A percentile compares a stretch with the other conserved stretches of the same genome.
Evolutionary conservation across 148 eudicot species (phyloP).

Genomic region (Polygonum maritimum): DNA sequence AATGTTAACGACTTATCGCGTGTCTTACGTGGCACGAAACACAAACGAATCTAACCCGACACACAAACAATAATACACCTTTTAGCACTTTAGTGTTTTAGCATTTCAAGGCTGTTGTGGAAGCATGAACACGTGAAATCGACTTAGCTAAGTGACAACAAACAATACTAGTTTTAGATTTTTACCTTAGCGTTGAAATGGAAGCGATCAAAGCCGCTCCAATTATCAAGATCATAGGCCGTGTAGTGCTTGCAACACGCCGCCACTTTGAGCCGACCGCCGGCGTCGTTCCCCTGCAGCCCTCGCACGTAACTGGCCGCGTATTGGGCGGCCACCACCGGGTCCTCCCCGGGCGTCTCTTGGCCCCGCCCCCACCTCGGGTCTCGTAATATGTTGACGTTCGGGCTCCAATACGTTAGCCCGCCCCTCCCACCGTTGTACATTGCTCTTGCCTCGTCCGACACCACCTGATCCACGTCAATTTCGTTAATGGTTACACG

Average conservation of each 20-base stretch:
- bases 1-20: too few relatives aligned
- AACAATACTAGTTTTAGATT: too few relatives aligned
- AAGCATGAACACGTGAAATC: neutral
- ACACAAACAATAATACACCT: too few relatives aligned
- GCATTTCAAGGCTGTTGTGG: too few relatives aligned
- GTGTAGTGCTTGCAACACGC: conserved; percentile 96
- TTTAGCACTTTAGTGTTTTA: too few relatives aligned
- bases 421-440: conserved; percentile 87
- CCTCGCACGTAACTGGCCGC: conserved; percentile 72
- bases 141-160: neutral
- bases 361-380: conserved; percentile 98
- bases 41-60: too few relatives aligned
- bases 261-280: conserved; percentile 71
- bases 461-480: conserved; percentile 48
- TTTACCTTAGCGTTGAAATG: conserved; percentile 74
- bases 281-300: conserved; percentile 52
- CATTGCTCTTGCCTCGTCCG: conserved; percentile 95
- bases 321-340: conserved; percentile 56
- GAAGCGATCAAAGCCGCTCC: conserved; percentile 82
- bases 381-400: conserved; percentile 81
- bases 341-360: conserved; percentile 98
- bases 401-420: conserved; percentile 89
- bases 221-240: conserved; percentile 90
- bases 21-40: too few relatives aligned
- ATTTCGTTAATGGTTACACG: too few relatives aligned